Base-by-base conservation (phyloP, 768 basidiomycete species). In the Scleroderma bovista region DNA sequence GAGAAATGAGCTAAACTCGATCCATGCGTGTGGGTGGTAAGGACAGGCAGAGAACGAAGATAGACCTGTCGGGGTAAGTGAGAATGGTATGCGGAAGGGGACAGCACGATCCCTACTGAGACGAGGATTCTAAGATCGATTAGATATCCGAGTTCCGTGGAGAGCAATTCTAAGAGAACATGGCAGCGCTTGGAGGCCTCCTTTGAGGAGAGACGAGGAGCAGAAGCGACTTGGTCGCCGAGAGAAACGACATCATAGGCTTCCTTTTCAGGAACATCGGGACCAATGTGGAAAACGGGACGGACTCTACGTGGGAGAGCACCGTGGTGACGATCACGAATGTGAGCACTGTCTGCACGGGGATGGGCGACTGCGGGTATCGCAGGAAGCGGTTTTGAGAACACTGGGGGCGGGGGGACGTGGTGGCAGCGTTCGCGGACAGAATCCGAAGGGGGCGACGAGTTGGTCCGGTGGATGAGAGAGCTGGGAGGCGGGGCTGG, bases 111-210 rank as follows among this genome's bases (percentile, higher is more conserved):
- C 68, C 77, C 52, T 63, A 91, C 92, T 55, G 77, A 75, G 49
- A 92, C 86, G 39, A 98, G 75, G 9, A 78, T 78, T 52, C 82
- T 79, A 59, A 97, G 68, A 67, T 94, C 92, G 46, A 75, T 64
- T 9, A 93, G 75, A 64, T 97, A 98, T 7, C 81, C 81, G 17
- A 81, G 72, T 71, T 98, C 95, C 1, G 93, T 94, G 50, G 79
- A 74, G 22, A 97, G 75, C 36, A 98, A 72, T 68, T 97, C 95
- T 56, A 81, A 75, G 44, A 97, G 77, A 6, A 91, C 87, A 59
- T 96, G 85, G 54, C 78, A 84, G 48, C 72, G 75, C 44, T 81
- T 64, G 13, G 73, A 56, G 32, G 71, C 60, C 43, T 84, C 81
- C 57, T 13, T 36, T n/a, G 34, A 36, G 5, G n/a, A 36, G 34